Conservation (phyloP, 1,284 basidiomycete species). For the Clitocybe nebularis region DNA sequence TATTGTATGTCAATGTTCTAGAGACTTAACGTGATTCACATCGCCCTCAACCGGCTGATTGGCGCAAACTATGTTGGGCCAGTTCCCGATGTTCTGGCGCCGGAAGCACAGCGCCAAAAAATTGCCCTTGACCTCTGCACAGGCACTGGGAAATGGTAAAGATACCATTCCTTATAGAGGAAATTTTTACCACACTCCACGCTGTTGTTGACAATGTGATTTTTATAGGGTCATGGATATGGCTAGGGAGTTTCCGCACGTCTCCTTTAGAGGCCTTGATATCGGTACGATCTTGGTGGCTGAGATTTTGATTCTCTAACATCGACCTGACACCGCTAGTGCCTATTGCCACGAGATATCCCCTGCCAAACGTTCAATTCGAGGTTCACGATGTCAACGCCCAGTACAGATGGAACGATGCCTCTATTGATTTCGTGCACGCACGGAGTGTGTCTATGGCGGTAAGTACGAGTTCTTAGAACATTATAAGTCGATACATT, state of each 20-base stretch:
- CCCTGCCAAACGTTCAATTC: slow-evolving; percentile 55
- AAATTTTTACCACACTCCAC: slow-evolving; percentile 3
- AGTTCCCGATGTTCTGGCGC: slow-evolving; percentile 45
- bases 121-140: slow-evolving; percentile 66
- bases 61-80: slow-evolving; percentile 56
- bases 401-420: slow-evolving; percentile 42
- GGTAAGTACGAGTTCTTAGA: slow-evolving; percentile 34
- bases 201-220: slow-evolving; percentile 11
- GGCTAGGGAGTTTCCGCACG: slow-evolving; percentile 59
- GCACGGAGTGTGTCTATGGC: slow-evolving; percentile 55
- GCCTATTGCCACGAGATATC: slow-evolving; percentile 62
- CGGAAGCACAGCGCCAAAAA: slow-evolving; percentile 33
- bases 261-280: slow-evolving; percentile 64
- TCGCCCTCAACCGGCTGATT: slow-evolving; percentile 41
- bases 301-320: slow-evolving; percentile 7
- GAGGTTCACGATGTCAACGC: slow-evolving; percentile 59
- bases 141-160: slow-evolving; percentile 66
- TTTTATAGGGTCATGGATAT: slow-evolving; percentile 64
- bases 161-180: slow-evolving; percentile 19
- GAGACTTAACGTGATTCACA: slow-evolving; percentile 50
- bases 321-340: slow-evolving; percentile 33
- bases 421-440: slow-evolving; percentile 59
- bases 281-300: slow-evolving; percentile 46
- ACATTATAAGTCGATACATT: slow-evolving; percentile 2
- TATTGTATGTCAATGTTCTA: slow-evolving; percentile 22